Conservation (phyloP, 225 moss, liverwort and hornwort genomes). For the Marchantia polymorpha region DNA sequence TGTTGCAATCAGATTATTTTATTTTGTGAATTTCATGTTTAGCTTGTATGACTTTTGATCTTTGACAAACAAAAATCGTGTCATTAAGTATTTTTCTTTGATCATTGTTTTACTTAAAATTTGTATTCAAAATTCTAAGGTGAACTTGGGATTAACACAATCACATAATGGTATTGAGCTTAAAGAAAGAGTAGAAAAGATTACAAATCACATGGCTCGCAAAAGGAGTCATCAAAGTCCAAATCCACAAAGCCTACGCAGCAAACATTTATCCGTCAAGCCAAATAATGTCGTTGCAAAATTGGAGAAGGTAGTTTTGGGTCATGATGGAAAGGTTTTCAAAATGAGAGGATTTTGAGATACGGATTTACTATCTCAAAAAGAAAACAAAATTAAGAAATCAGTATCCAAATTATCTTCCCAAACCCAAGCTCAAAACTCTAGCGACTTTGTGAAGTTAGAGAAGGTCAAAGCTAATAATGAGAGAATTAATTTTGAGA, state of each 20-base stretch:
- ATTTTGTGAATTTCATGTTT: too few species aligned
- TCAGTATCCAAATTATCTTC: constrained; percentile 7
- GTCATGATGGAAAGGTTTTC: not conserved
- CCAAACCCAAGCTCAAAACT: constrained; percentile 12
- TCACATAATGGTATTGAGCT: too few species aligned
- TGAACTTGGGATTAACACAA: too few species aligned
- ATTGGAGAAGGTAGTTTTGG: not conserved
- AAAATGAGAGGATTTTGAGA: constrained; percentile 17
- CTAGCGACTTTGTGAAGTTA: constrained; percentile 5
- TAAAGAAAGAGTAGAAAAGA: constrained; percentile 45
- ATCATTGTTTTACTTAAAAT: too few species aligned
- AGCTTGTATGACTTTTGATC: too few species aligned
- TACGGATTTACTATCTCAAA: constrained; percentile 16
- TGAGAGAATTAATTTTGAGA: constrained; percentile 10
- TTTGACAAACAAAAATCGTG: too few species aligned
- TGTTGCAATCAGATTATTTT: too few species aligned
- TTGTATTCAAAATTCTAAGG: too few species aligned
- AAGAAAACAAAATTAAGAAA: constrained; percentile 21
- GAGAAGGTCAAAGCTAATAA: constrained; percentile 5
- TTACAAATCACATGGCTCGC: not conserved
- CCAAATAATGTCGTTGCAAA: not conserved
- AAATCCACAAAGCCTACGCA: not conserved
- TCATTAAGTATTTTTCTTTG: too few species aligned
- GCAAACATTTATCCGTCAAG: not conserved
- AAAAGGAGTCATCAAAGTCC: not conserved